Evolutionary conservation across 2,329 filamentous ascomycete genomes (phyloP), one percentile per base, ranked within the genome.

Genomic region (Pestalotiopsis sp.): DNA sequence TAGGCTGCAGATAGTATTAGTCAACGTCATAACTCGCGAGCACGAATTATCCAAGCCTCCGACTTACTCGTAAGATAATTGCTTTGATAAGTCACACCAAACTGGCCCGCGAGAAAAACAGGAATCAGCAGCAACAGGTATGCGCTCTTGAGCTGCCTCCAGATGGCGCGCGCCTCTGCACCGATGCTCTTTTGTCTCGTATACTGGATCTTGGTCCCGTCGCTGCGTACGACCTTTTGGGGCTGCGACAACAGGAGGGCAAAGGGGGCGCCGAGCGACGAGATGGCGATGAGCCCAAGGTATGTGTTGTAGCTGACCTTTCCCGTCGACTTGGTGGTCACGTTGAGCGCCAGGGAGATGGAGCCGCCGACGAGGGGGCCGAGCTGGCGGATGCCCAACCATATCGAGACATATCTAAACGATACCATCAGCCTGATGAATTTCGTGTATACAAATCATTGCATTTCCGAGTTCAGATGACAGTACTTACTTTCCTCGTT

Each of bases 231-330:
- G 13, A 64, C 61, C 25, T 64, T 64, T 38, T 64, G 61, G 23
- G 61, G 61, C 39, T 64, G 61, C 3, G 61, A 64, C 9, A 64
- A 23, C 12, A 64, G 20, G 17, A 64, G 61, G 9, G 61, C 61
- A 49, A 64, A 49, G 38, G 61, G 61, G 4, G 61, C 61, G 1
- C 61, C 61, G 11, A 64, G 61, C 13, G 61, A 36, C 3, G 61
- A 64, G 9, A 64, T 64, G 39, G 61, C 61, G 20, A 64, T 64
- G 2, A 64, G 61, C 3, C 61, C 61, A 5, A 64, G 61, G 11
- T 64, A 64, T 3, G 61, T 64, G 38, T 64, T 64, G 20, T 64
- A 64, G 39, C 61, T 64, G 9, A 64, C 61, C 9, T 64, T 64
- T 4, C 61, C 61, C 20, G 61, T 64, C 41, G 61, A 64, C 20